Conservation (phyloP, 2,329 filamentous ascomycete species). For the Alternaria alternata region DNA sequence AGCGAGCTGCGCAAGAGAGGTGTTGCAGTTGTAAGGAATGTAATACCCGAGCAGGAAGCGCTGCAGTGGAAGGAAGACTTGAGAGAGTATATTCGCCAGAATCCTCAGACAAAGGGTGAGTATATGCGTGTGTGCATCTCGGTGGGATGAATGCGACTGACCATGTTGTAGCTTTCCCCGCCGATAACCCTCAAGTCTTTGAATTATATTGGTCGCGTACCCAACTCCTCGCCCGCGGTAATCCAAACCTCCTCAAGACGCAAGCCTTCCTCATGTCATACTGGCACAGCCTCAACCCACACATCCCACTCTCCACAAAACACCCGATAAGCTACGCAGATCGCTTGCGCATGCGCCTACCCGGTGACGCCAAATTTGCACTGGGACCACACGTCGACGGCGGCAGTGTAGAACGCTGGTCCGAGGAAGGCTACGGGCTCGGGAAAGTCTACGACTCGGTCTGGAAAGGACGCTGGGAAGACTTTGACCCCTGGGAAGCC, state of each 20-base stretch:
- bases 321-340: slow-evolving; percentile 60
- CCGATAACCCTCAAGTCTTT: slow-evolving; percentile 59
- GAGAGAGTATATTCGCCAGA: slow-evolving; percentile 55
- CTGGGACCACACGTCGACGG: slow-evolving; percentile 66
- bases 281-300: slow-evolving; percentile 57
- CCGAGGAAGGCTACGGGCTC: slow-evolving; percentile 67
- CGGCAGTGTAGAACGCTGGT: slow-evolving; percentile 61
- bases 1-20: slow-evolving; percentile 66
- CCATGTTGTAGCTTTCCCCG: slow-evolving; percentile 53
- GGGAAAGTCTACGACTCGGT: slow-evolving; percentile 76
- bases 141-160: slow-evolving; percentile 11
- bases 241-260: slow-evolving; percentile 57
- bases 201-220: slow-evolving; percentile 61
- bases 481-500: slow-evolving; percentile 83
- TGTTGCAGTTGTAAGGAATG: slow-evolving; percentile 58
- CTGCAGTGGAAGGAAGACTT: slow-evolving; percentile 56
- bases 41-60: slow-evolving; percentile 55
- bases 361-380: slow-evolving; percentile 61
- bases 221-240: slow-evolving; percentile 57
- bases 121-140: neutral
- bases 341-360: slow-evolving; percentile 62
- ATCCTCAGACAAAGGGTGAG: slow-evolving; percentile 55
- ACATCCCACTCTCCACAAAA: slow-evolving; percentile 53
- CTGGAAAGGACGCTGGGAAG: slow-evolving; percentile 78
- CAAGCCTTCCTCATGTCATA: slow-evolving; percentile 59